Evolutionary conservation across 2,329 filamentous ascomycete genomes (phyloP), one percentile per base, ranked within the genome.

Genomic region (Epichloe sibirici): DNA sequence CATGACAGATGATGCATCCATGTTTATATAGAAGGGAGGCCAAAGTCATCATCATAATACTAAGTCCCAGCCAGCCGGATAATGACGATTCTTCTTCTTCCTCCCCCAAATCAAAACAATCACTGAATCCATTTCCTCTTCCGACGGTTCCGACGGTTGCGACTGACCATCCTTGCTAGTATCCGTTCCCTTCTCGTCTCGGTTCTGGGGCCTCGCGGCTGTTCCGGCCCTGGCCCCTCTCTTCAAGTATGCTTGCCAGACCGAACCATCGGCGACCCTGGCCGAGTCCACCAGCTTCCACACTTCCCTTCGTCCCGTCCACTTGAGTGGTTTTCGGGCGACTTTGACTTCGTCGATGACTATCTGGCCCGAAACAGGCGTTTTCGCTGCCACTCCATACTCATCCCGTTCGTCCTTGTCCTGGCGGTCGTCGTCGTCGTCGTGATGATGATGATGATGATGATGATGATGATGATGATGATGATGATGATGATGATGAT

Each of bases 191-290:
- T 62, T 35, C 62, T 62, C 34, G 12, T 50, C 4, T 51, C 55
- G 45, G 8, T 56, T 51, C 40, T 59, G 57, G 39, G 12, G 62
- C 57, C n/a, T 45, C 45, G 35, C n/a, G 4, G 37, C 23, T 17
- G 47, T n/a, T 21, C 44, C 54, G 17, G 51, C 39, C 25, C 44
- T 55, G 17, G 51, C 39, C 51, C 60, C 61, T 38, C 52, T 63
- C 50, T 71, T 73, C 17, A 74, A 60, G 44, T 76, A 76, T 0
- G 70, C 71, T 63, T 76, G 73, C 71, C 72, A 71, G 2, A 75
- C 69, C 43, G 66, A 63, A 8, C 72, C 70, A 17, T 65, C 57
- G 2, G 62, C 56, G 3, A 63, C 64, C 1, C 63, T 57, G 4
- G 61, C 62, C 11, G 70, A 65, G 57, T 76, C 72, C 43, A 73